Evolutionary conservation across 139 green algal species (phyloP).

Genomic region (Volvox africanus): DNA sequence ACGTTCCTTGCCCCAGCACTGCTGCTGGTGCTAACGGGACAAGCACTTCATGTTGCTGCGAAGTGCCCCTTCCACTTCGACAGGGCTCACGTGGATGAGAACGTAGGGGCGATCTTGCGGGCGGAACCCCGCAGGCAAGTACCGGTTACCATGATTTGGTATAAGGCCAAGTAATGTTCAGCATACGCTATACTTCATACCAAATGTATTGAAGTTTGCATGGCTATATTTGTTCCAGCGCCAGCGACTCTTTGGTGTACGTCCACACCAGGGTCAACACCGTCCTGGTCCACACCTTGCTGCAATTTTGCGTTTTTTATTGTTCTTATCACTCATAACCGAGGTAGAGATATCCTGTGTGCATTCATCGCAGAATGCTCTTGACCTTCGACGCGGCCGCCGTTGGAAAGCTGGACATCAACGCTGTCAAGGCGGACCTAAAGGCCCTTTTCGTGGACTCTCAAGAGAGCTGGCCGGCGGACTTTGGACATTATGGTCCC

Average conservation of each 20-base stretch:
- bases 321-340: no score
- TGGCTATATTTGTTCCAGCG: background rate
- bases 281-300: background rate
- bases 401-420: background rate
- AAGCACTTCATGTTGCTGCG: background rate
- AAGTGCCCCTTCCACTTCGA: background rate
- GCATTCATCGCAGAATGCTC: background rate
- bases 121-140: background rate
- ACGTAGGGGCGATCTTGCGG: background rate
- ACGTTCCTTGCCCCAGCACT: no score
- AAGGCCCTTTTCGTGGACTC: slow-evolving; percentile 6
- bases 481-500: slow-evolving; percentile 56
- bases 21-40: no score
- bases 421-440: slow-evolving; percentile 52
- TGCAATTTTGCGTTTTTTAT: background rate
- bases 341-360: background rate
- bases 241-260: background rate
- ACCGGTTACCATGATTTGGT: background rate
- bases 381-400: background rate
- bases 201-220: background rate
- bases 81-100: background rate
- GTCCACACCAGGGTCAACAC: background rate
- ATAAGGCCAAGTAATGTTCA: background rate
- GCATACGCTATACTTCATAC: background rate
- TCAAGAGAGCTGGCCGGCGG: slow-evolving; percentile 58